Evolutionary conservation across 495 filamentous ascomycete species (phyloP).

Genomic region (Talaromyces proteolyticus): DNA sequence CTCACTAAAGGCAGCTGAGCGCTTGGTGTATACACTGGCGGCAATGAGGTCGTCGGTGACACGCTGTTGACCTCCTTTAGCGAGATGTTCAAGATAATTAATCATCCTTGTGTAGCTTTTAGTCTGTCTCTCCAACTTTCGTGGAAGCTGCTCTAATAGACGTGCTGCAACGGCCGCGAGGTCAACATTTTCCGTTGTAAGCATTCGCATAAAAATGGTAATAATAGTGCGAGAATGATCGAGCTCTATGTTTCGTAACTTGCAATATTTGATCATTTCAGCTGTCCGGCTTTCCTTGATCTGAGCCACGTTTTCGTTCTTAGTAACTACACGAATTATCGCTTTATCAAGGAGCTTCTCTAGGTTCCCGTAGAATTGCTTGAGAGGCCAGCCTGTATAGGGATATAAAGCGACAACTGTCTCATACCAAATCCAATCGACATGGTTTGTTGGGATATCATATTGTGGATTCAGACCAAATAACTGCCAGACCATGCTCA

Average conservation of each 20-base stretch:
- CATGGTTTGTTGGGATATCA: constrained; percentile 12
- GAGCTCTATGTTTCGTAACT: constrained; percentile 20
- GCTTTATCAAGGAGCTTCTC: constrained; percentile 18
- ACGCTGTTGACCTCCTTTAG: constrained; percentile 1
- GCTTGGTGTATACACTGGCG: constrained; percentile 5
- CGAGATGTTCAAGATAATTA: constrained; percentile 4
- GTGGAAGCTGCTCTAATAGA: constrained; percentile 3
- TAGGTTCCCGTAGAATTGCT: constrained; percentile 14
- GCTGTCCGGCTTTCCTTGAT: constrained; percentile 9
- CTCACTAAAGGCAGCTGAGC: constrained; percentile 3
- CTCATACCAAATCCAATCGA: constrained; percentile 21
- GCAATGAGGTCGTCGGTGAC: constrained; percentile 1
- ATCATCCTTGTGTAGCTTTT: constrained; percentile 4
- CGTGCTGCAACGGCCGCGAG: constrained; percentile 1
- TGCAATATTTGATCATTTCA: constrained; percentile 14
- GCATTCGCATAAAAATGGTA: constrained; percentile 16
- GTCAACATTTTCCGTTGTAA: constrained; percentile 7
- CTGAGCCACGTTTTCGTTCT: constrained; percentile 11
- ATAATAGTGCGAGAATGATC: constrained; percentile 17
- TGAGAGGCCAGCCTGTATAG: constrained; percentile 19
- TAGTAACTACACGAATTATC: constrained; percentile 16
- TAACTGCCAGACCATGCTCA: constrained; percentile 23
- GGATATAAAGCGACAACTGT: constrained; percentile 18
- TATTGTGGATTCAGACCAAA: constrained; percentile 14
- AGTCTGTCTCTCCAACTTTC: constrained; percentile 2